phyloP scores from a whole-genome alignment of 2,329 filamentous ascomycete species.

The Neonectria neomacrospora region DNA sequence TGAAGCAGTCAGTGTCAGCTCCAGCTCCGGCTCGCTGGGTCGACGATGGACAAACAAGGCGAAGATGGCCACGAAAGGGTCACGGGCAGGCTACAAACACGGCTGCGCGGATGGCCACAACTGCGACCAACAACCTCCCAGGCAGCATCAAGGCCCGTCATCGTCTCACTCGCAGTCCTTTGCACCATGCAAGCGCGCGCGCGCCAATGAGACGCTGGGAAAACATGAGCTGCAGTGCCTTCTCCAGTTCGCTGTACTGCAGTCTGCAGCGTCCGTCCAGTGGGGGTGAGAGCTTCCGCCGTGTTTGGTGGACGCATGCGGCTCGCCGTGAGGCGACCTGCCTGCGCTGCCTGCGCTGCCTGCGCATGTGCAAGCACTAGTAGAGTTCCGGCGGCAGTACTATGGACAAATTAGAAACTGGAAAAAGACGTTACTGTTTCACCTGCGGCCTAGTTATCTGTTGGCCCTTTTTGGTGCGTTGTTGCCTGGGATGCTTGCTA shows the following conservation, averaged over 20 bases:
- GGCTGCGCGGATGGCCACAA: not conserved
- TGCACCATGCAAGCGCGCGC: not conserved
- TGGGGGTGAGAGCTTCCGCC: not conserved
- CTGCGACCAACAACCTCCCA: not conserved
- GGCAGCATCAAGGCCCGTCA: not conserved
- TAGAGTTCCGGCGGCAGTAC: not conserved
- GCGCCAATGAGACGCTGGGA: not conserved
- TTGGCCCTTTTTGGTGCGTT: not conserved
- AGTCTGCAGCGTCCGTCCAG: not conserved
- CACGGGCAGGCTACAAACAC: not conserved
- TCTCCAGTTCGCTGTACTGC: not conserved
- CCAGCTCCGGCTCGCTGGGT: not conserved
- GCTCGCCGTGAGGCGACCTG: not conserved
- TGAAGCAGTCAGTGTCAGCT: not conserved
- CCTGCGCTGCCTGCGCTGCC: not conserved
- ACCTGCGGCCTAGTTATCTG: not conserved
- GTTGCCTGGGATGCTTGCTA: not conserved
- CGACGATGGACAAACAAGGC: not conserved
- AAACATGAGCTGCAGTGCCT: not conserved
- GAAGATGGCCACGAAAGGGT: not conserved
- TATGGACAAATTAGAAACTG: not conserved
- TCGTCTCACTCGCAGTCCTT: not conserved
- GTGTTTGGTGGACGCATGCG: not conserved
- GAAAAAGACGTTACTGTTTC: not conserved
- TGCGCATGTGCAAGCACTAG: not conserved